phyloP scores from a whole-genome alignment of 1,139 yeast genomes.

The Wickerhamomyces sp. region DNA sequence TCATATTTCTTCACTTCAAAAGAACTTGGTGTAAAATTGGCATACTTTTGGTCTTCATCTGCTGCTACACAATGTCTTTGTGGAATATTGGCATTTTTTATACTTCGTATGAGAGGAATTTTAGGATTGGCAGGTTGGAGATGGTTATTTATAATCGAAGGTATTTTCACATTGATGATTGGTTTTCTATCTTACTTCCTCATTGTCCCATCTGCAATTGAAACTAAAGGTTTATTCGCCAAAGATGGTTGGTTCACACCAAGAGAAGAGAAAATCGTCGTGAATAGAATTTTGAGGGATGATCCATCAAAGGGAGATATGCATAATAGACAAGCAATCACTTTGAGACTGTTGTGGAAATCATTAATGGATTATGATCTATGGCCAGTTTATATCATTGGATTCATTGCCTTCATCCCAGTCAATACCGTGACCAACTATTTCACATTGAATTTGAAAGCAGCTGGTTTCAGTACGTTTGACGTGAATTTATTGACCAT shows the following conservation, averaged over 20 bases:
- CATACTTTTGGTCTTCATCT: slow-evolving; percentile 39
- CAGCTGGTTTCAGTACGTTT: slow-evolving; percentile 41
- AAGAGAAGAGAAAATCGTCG: slow-evolving; percentile 53
- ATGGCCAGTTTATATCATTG: slow-evolving; percentile 52
- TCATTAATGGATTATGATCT: slow-evolving; percentile 48
- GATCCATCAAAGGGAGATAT: slow-evolving; percentile 66
- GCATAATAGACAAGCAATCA: slow-evolving; percentile 57
- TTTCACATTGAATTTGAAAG: slow-evolving; percentile 38
- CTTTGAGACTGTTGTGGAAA: slow-evolving; percentile 33
- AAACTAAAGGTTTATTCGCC: slow-evolving; percentile 39
- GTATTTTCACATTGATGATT: slow-evolving; percentile 42
- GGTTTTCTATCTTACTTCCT: slow-evolving; percentile 45
- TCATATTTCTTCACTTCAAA: slow-evolving; percentile 47
- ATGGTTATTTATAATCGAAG: slow-evolving; percentile 57
- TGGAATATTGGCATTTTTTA: slow-evolving; percentile 40
- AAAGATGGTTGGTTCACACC: slow-evolving; percentile 58
- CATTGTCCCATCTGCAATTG: slow-evolving; percentile 53
- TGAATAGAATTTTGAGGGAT: slow-evolving; percentile 55
- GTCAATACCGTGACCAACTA: slow-evolving; percentile 36
- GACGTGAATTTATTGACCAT: slow-evolving; percentile 48
- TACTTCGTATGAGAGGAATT: slow-evolving; percentile 36
- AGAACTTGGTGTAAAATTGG: slow-evolving; percentile 44
- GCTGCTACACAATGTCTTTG: slow-evolving; percentile 25
- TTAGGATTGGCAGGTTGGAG: slow-evolving; percentile 35
- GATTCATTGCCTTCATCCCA: slow-evolving; percentile 42